Evolutionary conservation across 805 yeast species (phyloP), one percentile per base, ranked within the genome.

Genomic region (Yarrowia deformans): DNA sequence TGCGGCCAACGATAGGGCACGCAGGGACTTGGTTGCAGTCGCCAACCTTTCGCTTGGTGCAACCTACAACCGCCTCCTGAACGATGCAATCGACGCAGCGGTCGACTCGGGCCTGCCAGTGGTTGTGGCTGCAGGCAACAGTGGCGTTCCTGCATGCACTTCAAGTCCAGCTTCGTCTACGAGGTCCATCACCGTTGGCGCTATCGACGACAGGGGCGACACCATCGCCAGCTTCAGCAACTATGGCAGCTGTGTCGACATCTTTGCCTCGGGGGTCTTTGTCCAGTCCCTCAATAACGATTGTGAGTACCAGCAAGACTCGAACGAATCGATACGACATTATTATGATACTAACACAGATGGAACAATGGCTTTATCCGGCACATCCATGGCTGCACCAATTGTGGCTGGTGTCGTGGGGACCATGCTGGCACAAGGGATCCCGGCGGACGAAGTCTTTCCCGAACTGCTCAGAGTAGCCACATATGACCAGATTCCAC

Each of bases 191-290:
- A 87, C 97, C 0, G 96, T 93, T 10, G 98, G 97, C 0, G 97
- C 97, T 4, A 86, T 93, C 64, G 94, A 92, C 74, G 97, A 91
- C 75, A 75, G 84, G n/a, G 83, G 82, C 8, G 97, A 91, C 73
- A 73, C 81, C 2, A 81, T 92, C 39, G 96, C 98, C 0, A 75
- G 84, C 13, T 93, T 94, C 74, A 85, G 95, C n/a, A 93, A 94
- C 75, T 91, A 93, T 92, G 98, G 98, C 0, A 81, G 82, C n/a
- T 94, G 98, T 77, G 96, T 93, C 7, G 92, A 91, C 75, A 82
- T 91, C 1, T 90, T 90, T 78, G 92, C 97, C 0, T 86, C 94
- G 56, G 98, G 98, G 0, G 88, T 91, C 40, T 43, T 46, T 14
- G 54, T 60, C 34, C 67, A 60, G 46, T 60, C 67, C 32, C 54